Conservation (phyloP, 441 rosid species). For the Manihot esculenta region DNA sequence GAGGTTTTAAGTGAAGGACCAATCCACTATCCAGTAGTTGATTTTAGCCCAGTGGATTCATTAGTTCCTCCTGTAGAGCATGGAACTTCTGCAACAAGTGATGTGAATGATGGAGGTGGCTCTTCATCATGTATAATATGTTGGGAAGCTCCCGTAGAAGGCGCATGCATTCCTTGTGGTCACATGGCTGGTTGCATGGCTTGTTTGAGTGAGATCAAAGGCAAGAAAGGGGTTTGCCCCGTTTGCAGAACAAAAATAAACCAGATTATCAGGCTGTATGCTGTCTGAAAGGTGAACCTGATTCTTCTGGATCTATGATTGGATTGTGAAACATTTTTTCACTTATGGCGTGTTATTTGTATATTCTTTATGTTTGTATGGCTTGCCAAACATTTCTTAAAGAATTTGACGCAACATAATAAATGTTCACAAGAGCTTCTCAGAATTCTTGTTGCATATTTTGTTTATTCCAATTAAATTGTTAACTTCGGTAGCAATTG, state of each 20-base stretch:
- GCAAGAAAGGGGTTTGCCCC: conserved; percentile 57
- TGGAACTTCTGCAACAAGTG: conserved; percentile 26
- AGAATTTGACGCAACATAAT: no score
- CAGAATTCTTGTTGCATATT: not conserved
- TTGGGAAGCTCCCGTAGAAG: conserved; percentile 61
- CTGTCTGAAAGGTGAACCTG: conserved; percentile 35
- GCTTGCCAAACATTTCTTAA: no score
- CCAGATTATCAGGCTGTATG: conserved; percentile 48
- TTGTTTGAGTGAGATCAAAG: conserved; percentile 50
- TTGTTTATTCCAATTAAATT: no score
- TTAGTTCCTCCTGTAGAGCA: conserved; percentile 17
- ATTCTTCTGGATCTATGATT: not conserved
- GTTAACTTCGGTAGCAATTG: not conserved
- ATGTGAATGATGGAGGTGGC: conserved; percentile 29
- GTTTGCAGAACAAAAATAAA: conserved; percentile 47
- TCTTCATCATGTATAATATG: conserved; percentile 55
- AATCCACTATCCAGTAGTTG: conserved; percentile 42
- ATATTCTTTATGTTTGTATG: no score
- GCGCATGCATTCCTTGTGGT: conserved; percentile 69
- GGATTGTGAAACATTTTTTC: not conserved
- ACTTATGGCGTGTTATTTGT: not conserved
- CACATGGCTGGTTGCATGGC: conserved; percentile 75
- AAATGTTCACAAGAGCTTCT: not conserved
- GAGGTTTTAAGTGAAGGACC: conserved; percentile 36
- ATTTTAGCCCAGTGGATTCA: conserved; percentile 31